These are phyloP conservation scores for Ceratopteris richardii DNA, from an alignment of 75 land plant species.

Conservation along the genomic window DNA sequence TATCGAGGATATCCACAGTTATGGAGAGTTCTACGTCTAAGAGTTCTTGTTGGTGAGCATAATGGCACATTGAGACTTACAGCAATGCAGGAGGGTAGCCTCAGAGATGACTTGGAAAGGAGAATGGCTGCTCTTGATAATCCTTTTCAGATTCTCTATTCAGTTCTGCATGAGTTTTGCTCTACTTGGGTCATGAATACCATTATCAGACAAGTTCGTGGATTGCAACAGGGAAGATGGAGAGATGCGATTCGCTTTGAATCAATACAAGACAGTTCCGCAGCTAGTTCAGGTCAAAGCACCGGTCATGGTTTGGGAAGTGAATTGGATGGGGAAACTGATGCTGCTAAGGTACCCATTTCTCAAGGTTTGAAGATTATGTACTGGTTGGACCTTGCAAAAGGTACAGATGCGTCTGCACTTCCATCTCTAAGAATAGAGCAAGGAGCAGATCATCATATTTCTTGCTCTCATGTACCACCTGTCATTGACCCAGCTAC, in stretches of 20 bases:
- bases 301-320: conserved; percentile 18
- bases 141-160: conserved; percentile 67
- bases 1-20: conserved; percentile 77
- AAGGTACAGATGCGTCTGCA: conserved; percentile 35
- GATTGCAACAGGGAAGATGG: conserved; percentile 81
- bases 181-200: conserved; percentile 94
- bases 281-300: conserved; percentile 38
- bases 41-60: conserved; percentile 85
- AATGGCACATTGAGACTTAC: conserved; percentile 69
- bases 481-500: conserved; percentile 70
- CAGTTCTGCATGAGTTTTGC: conserved; percentile 90
- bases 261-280: conserved; percentile 51
- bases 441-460: conserved; percentile 69
- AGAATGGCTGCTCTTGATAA: conserved; percentile 88
- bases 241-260: conserved; percentile 94
- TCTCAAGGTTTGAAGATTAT: conserved; percentile 79
- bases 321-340: conserved; percentile 62
- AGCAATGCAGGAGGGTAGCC: conserved; percentile 45
- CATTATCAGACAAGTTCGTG: conserved; percentile 72
- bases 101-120: conserved; percentile 93
- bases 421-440: conserved; percentile 75
- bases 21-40: conserved; percentile 87
- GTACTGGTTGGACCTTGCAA: conserved; percentile 79
- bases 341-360: conserved; percentile 32
- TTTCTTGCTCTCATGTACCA: conserved; percentile 63